A percentile compares a stretch with the other conserved stretches of the same genome.
Evolutionary conservation across 192 early-diverging fungal genomes (phyloP).

Genomic region (Chytriomyces confervae): DNA sequence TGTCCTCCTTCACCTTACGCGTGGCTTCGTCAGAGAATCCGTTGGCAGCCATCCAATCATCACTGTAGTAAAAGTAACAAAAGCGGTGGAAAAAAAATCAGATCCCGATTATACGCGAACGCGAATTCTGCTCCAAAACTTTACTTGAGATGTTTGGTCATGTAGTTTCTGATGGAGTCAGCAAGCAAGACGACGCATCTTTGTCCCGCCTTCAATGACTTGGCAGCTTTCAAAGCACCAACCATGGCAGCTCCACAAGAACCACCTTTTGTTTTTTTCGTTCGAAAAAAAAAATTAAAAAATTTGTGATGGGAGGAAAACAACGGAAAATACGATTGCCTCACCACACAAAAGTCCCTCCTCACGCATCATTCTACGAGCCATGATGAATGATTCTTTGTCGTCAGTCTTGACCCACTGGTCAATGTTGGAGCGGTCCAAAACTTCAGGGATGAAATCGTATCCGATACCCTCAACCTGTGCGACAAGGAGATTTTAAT

Average conservation of each 20-base stretch:
- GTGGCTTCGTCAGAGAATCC: constrained; percentile 85
- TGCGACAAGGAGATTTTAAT: neutral
- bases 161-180: constrained; percentile 99
- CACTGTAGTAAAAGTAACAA: constrained; percentile 48
- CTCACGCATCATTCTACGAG: constrained; percentile 93
- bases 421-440: constrained; percentile 86
- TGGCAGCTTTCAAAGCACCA: constrained; percentile 85
- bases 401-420: constrained; percentile 96
- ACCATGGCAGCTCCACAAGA: constrained; percentile 93
- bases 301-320: too few species aligned
- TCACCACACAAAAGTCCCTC: constrained; percentile 92
- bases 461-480: constrained; percentile 98
- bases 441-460: constrained; percentile 95
- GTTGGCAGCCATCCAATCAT: constrained; percentile 92
- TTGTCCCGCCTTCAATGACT: constrained; percentile 82
- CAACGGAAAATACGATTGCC: too few species aligned
- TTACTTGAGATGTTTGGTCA: constrained; percentile 96
- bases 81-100: too few species aligned
- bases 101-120: too few species aligned
- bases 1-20: constrained; percentile 65
- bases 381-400: constrained; percentile 94
- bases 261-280: constrained; percentile 49
- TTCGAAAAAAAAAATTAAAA: too few species aligned
- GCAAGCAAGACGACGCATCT: constrained; percentile 94
- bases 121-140: neutral